Evolutionary conservation across 1,284 basidiomycete genomes (phyloP).

Genomic region (Prillingera fragicola): DNA sequence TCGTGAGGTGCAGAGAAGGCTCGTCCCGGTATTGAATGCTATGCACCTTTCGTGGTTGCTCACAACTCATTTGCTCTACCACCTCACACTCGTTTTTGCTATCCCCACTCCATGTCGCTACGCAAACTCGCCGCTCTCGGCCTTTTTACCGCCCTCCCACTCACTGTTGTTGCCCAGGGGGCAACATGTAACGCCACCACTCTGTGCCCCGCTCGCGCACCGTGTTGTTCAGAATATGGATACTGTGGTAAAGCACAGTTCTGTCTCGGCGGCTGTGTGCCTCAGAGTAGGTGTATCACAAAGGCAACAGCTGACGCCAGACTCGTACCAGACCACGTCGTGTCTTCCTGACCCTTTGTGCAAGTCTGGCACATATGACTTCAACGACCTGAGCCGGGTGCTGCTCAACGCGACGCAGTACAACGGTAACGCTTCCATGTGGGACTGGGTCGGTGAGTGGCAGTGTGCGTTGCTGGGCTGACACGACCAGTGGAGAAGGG

Average conservation of each 20-base stretch:
- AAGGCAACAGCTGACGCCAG: slow-evolving; percentile 8
- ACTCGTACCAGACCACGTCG: slow-evolving; percentile 58
- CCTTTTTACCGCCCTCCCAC: slow-evolving; percentile 7
- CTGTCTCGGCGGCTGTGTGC: slow-evolving; percentile 76
- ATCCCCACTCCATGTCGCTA: neutral
- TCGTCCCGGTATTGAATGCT: no score
- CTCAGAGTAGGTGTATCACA: slow-evolving; percentile 50
- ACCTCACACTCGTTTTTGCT: no score
- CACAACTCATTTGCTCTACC: no score
- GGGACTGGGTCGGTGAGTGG: slow-evolving; percentile 47
- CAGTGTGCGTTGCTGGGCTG: neutral
- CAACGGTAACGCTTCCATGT: slow-evolving; percentile 65
- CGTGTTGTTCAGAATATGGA: slow-evolving; percentile 72
- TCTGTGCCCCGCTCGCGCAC: slow-evolving; percentile 56
- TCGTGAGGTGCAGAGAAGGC: no score
- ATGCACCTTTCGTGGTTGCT: no score
- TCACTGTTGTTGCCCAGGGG: slow-evolving; percentile 12
- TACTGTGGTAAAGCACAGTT: slow-evolving; percentile 62
- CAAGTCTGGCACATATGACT: slow-evolving; percentile 59
- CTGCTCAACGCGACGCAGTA: slow-evolving; percentile 56
- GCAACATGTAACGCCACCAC: slow-evolving; percentile 25
- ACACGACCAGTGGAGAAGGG: slow-evolving; percentile 59
- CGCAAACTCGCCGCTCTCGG: slow-evolving; percentile 1
- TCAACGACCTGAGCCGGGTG: slow-evolving; percentile 62
- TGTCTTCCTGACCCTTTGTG: slow-evolving; percentile 70